Conservation (phyloP, 169 alveolate genomes). For the Fabrea salina region DNA sequence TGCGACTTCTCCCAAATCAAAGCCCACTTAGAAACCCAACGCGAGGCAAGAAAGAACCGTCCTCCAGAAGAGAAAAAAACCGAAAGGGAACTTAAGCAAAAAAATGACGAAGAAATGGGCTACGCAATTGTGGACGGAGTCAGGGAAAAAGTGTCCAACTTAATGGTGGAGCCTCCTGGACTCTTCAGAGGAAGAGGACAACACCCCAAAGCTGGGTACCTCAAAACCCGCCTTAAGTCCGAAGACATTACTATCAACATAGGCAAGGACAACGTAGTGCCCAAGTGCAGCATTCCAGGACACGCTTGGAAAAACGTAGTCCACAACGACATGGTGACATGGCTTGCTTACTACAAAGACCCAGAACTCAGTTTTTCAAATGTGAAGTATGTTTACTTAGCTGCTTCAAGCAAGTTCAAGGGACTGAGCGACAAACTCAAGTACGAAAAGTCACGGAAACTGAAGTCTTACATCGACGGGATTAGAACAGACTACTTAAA, state of each 20-base stretch:
- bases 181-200: conserved; percentile 99
- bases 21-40: conserved; percentile 80
- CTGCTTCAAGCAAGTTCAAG: conserved; percentile 95
- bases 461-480: conserved; percentile 80
- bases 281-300: conserved; percentile 94
- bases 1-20: conserved; percentile 90
- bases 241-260: conserved; percentile 93
- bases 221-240: conserved; percentile 84
- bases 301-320: conserved; percentile 96
- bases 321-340: conserved; percentile 95
- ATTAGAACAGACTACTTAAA: conserved; percentile 89
- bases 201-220: conserved; percentile 96
- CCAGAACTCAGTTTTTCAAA: conserved; percentile 53
- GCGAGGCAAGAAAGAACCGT: conserved; percentile 69
- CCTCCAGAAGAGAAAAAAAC: conserved; percentile 80
- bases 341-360: conserved; percentile 96
- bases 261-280: conserved; percentile 95
- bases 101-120: conserved; percentile 72
- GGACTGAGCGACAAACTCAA: conserved; percentile 94
- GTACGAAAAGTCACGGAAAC: conserved; percentile 95
- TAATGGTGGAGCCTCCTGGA: conserved; percentile 97
- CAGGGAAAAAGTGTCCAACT: conserved; percentile 91
- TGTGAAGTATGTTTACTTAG: conserved; percentile 90
- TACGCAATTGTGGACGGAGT: conserved; percentile 86
- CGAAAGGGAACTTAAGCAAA: conserved; percentile 84